Conservation (phyloP, 768 basidiomycete species). For the Amanita subjunquillea region DNA sequence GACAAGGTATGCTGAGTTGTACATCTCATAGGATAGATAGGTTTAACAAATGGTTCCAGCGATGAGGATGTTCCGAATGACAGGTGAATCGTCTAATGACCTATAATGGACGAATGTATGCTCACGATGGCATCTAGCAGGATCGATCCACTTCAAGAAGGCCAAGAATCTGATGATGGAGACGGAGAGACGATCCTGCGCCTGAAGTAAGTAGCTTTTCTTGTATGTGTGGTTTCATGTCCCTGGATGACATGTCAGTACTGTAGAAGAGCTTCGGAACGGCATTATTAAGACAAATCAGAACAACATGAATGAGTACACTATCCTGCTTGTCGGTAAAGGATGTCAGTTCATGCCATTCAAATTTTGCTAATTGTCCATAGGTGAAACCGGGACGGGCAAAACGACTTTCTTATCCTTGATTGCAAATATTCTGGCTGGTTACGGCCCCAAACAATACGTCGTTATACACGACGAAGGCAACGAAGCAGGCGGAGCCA, state of each 20-base stretch:
- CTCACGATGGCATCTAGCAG: neutral
- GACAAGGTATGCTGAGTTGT: no score
- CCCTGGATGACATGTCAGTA: neutral
- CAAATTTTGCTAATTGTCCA: neutral
- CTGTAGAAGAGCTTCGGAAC: neutral
- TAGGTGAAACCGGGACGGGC: conserved; percentile 12
- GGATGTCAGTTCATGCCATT: neutral
- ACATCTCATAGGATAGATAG: no score
- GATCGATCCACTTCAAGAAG: neutral
- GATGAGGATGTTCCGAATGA: no score
- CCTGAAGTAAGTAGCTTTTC: neutral
- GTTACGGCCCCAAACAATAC: conserved; percentile 5
- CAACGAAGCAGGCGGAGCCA: conserved; percentile 8
- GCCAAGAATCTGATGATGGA: neutral
- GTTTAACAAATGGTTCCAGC: no score
- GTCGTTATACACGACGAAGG: neutral
- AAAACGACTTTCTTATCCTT: conserved; percentile 11
- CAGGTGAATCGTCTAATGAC: no score
- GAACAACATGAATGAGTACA: neutral
- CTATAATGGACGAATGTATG: neutral
- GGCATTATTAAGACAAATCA: neutral
- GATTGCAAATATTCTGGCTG: conserved; percentile 10
- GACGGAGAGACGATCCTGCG: neutral
- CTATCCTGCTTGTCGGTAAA: neutral
- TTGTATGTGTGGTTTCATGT: neutral